Conservation (phyloP, 345 rosid genomes). For the Mercurialis annua region DNA sequence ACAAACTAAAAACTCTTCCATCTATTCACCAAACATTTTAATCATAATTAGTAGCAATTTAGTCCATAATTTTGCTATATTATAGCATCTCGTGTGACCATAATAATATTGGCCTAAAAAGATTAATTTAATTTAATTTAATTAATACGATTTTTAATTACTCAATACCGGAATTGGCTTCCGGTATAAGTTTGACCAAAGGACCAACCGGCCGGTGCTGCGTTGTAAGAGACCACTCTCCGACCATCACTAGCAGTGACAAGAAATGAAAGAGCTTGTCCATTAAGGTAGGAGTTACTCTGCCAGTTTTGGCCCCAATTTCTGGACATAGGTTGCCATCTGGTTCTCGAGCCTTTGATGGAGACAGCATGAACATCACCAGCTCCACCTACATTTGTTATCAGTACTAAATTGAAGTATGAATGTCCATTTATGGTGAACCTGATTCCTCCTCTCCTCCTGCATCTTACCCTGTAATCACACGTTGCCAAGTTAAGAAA, state of each 20-base stretch:
- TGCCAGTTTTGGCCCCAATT: conserved; percentile 82
- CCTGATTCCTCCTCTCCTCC: conserved; percentile 54
- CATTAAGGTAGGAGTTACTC: conserved; percentile 49
- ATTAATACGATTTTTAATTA: background rate
- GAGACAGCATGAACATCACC: conserved; percentile 57
- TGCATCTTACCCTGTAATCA: conserved; percentile 18
- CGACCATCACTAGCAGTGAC: conserved; percentile 57
- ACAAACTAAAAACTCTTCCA: background rate
- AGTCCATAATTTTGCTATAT: background rate
- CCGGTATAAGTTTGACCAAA: conserved; percentile 52
- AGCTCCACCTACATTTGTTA: conserved; percentile 63
- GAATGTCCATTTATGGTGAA: conserved; percentile 56
- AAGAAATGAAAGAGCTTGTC: conserved; percentile 49
- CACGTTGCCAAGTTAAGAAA: too few relatives aligned
- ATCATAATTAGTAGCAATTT: background rate
- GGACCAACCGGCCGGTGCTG: conserved; percentile 54
- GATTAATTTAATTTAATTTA: too few relatives aligned
- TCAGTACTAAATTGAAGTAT: conserved; percentile 54
- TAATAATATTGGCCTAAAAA: too few relatives aligned
- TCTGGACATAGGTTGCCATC: conserved; percentile 66
- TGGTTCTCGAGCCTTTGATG: conserved; percentile 53
- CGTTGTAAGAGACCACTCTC: conserved; percentile 40
- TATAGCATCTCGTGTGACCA: background rate
- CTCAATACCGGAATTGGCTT: conserved; percentile 13
- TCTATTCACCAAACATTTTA: background rate